Evolutionary conservation across 2,329 filamentous ascomycete species (phyloP), one percentile per base, ranked within the genome.

Genomic region (Phaeosphaeriaceae sp.): DNA sequence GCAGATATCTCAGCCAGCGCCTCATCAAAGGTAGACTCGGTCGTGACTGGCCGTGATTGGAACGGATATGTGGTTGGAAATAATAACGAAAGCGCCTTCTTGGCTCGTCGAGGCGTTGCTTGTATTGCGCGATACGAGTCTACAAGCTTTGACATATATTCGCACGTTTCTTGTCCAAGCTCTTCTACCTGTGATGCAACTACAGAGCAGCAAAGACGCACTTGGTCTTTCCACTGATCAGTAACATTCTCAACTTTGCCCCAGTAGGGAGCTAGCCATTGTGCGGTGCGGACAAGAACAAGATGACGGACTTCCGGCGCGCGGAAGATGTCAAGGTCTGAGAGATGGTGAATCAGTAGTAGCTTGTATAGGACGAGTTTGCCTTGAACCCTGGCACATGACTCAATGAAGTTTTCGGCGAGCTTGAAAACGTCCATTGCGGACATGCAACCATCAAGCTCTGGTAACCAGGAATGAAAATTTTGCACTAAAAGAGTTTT

Each of bases 401-500:
- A 91, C 67, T 97, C 92, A 78, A 97, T 88, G 67, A 97, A 96
- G 73, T 93, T 90, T 54, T 95, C 90, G 33, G 92, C 91, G 56
- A 97, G 88, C 64, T 96, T 88, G 43, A 97, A 78, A 37, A 97
- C 93, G 70, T 97, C 93, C 63, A 92, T 88, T 0, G 87, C 86
- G 3, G 83, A 84, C 67, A 97, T 81, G 30, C 94, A 80, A 1
- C 87, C 85, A 0, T 85, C 81, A 8, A 99, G 83, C 68, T 97
- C 93, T 0, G 94, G 93, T n/a, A 99, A 79, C 94, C 94, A 99
- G 0, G 90, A 89, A 68, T 97, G 93, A 71, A 97, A 96, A 71
- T 97, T 91, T 73, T 99, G 94, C 11, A 97, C 92, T 2, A 95
- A 87, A 41, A 99, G 79, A 0, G 94, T 97, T 75, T 99, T 96